Percentiles rank a stretch among this genome's conserved stretches.
Evolutionary conservation across 2,329 filamentous ascomycete species (phyloP).

Genomic region (Curvularia verruculosa): DNA sequence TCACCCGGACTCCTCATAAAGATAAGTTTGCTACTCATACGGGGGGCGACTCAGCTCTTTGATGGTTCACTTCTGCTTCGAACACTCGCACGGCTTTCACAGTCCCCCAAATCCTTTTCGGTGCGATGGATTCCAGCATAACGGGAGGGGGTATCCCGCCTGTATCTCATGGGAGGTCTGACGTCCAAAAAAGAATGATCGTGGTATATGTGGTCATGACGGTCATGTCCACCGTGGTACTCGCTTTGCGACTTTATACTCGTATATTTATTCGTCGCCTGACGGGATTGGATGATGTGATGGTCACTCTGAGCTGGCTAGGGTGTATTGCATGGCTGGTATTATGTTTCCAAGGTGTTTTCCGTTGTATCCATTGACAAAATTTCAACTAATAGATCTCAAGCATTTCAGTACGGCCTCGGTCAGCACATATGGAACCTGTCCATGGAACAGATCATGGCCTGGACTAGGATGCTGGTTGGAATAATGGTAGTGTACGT

Average conservation of each 20-base stretch:
- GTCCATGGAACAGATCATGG: constrained; percentile 11
- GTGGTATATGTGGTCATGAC: constrained; percentile 21
- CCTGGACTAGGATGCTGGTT: constrained; percentile 21
- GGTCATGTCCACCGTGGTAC: constrained; percentile 17
- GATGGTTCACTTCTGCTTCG: background rate
- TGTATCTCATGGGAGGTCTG: constrained; percentile 14
- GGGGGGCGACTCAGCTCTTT: constrained; percentile 1
- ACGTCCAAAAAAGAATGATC: constrained; percentile 19
- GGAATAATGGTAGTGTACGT: constrained; percentile 27
- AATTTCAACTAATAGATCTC: constrained; percentile 1
- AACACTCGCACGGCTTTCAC: constrained; percentile 1
- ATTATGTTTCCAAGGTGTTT: constrained; percentile 17
- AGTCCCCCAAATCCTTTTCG: background rate
- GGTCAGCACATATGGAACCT: constrained; percentile 29
- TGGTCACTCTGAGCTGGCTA: constrained; percentile 23
- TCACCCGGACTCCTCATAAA: constrained; percentile 5
- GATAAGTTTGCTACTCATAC: constrained; percentile 16
- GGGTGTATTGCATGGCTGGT: constrained; percentile 25
- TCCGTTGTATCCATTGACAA: background rate
- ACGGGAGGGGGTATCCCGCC: constrained; percentile 16
- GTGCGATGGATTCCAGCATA: constrained; percentile 7
- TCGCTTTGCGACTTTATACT: constrained; percentile 25
- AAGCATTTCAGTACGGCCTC: constrained; percentile 28
- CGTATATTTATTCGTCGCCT: constrained; percentile 18
- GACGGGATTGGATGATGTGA: constrained; percentile 22